Base-by-base conservation (phyloP, 2,329 filamentous ascomycete species). In the Pseudogymnoascus pannorum region DNA sequence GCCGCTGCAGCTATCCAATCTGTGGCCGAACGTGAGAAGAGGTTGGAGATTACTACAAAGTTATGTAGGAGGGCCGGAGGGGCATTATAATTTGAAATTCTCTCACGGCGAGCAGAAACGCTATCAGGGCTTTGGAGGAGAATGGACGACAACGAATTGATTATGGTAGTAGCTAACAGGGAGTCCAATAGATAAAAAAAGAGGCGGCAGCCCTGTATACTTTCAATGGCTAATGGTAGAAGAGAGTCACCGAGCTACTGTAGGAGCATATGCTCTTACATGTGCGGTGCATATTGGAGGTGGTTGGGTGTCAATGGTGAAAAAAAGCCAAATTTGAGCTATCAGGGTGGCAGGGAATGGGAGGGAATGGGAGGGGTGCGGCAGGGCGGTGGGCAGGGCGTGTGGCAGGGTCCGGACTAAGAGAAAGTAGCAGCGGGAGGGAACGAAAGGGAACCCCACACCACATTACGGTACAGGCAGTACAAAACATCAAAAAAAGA, bases 21-120 rank as follows among this genome's bases (percentile, higher is more conserved):
- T 54, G 48, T 54, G 48, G 48, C 48, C 48, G 48, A 54, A 26
- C 48, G 48, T 18, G 48, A 35, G 33, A 31, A 18, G 24, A 54
- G 48, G n/a, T 54, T n/a, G 24, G 24, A 54, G 48, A 6, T 4
- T 54, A 26, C 48, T 54, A 31, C 48, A 54, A 54, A 54, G 48
- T 12, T 54, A 54, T 54, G 48, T 54, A 54, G 24, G 24, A 31
- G 48, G 48, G 12, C 18, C 5, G 48, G 48, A 31, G 48, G 48
- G 48, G 48, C 48, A 54, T 54, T 54, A 54, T 54, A 54, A 54
- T 54, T 54, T 54, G 48, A 54, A 54, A 18, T 54, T 18, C 26
- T 54, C 48, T 54, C 48, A 54, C 48, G 48, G 26, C 48, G 48
- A 54, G n/a, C 24, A 54, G 26, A 18, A 31, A 54, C n/a, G 48